Conservation (phyloP, 202 grass and related monocot genomes). For the Saccharum hybrid region DNA sequence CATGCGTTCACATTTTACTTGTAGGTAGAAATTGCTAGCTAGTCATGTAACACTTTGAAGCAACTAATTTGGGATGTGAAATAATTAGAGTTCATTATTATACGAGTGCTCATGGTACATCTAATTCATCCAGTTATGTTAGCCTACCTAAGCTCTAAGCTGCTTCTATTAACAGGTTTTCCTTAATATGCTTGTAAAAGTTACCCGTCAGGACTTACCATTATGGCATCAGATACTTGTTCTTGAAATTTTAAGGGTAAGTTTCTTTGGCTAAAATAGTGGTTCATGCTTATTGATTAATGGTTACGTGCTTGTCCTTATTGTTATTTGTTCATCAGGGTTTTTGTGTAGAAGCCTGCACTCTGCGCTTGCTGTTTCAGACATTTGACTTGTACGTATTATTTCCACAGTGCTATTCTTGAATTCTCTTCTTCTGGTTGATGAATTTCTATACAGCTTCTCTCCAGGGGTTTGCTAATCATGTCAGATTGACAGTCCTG, state of each 20-base stretch:
- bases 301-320: constrained; percentile 34
- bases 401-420: constrained; percentile 40
- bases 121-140: constrained; percentile 35
- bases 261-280: constrained; percentile 34
- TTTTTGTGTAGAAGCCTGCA: constrained; percentile 95
- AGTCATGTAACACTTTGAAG: background rate
- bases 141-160: constrained; percentile 38
- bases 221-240: constrained; percentile 99
- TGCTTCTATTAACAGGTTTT: constrained; percentile 75
- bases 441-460: constrained; percentile 36
- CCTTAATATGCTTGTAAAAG: constrained; percentile 97
- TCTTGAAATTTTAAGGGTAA: constrained; percentile 97
- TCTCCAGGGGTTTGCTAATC: constrained; percentile 18
- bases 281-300: constrained; percentile 39
- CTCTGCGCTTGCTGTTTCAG: constrained; percentile 83
- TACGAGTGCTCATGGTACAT: constrained; percentile 15
- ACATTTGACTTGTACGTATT: constrained; percentile 94
- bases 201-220: constrained; percentile 90
- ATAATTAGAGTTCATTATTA: constrained; percentile 15
- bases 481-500: constrained; percentile 8
- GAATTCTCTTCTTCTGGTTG: constrained; percentile 37
- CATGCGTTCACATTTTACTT: constrained; percentile 14
- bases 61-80: background rate
- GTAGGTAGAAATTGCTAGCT: constrained; percentile 12
- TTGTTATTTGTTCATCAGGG: constrained; percentile 61